Conservation (phyloP, 2,329 filamentous ascomycete genomes). For the Thelonectria olida region DNA sequence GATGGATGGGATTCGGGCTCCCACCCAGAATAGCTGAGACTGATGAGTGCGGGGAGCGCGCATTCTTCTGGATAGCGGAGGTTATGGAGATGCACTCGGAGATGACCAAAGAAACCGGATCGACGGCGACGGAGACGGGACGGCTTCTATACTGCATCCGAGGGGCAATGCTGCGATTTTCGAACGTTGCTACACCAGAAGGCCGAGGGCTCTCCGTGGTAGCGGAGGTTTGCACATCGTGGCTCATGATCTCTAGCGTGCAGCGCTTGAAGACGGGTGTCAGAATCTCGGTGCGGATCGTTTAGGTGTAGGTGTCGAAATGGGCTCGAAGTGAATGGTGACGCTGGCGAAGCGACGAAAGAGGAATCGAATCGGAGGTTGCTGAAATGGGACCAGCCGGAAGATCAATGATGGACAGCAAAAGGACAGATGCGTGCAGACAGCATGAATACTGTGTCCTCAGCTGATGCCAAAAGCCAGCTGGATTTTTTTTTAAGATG, state of each 20-base stretch:
- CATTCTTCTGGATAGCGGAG: slow-evolving; percentile 97
- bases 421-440: slow-evolving; percentile 7
- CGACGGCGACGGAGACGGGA: slow-evolving; percentile 81
- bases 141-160: slow-evolving; percentile 69
- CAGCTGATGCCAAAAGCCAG: slow-evolving; percentile 15
- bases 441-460: slow-evolving; percentile 28
- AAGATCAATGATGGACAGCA: slow-evolving; percentile 8
- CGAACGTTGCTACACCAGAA: slow-evolving; percentile 30
- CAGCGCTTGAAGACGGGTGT: slow-evolving; percentile 24
- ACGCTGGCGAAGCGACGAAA: not conserved
- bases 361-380: slow-evolving; percentile 4
- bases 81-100: slow-evolving; percentile 99
- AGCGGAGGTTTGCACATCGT: slow-evolving; percentile 41
- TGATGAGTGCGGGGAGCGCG: slow-evolving; percentile 93
- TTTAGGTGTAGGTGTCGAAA: not conserved
- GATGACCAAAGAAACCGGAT: slow-evolving; percentile 91
- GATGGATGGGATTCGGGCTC: slow-evolving; percentile 65
- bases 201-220: slow-evolving; percentile 39
- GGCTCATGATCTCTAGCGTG: slow-evolving; percentile 42
- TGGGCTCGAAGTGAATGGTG: not conserved
- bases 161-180: slow-evolving; percentile 45
- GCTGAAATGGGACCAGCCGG: slow-evolving; percentile 11
- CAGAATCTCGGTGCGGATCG: slow-evolving; percentile 22
- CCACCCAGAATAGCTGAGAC: slow-evolving; percentile 95
- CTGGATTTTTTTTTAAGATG: slow-evolving; percentile 22